Evolutionary conservation across 495 filamentous ascomycete genomes (phyloP).

Genomic region (Staphylotrichum tortipilum): DNA sequence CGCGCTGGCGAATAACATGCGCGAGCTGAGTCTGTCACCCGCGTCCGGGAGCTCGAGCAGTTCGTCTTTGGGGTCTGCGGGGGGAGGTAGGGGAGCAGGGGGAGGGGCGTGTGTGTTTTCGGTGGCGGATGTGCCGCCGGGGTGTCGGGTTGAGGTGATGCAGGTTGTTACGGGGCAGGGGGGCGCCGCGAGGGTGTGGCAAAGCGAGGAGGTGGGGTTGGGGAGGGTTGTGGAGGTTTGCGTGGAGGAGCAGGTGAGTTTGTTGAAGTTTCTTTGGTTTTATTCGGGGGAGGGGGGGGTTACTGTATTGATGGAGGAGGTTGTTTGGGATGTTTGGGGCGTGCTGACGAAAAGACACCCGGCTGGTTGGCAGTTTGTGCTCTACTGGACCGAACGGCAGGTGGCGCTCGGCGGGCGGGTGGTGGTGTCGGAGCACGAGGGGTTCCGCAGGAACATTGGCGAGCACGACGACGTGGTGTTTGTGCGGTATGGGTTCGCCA

Average conservation of each 20-base stretch:
- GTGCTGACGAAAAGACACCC: too few species aligned
- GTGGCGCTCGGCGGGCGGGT: not conserved
- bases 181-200: not conserved
- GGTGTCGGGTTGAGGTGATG: not conserved
- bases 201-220: not conserved
- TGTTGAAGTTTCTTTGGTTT: too few species aligned
- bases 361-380: not conserved
- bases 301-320: too few species aligned
- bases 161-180: not conserved
- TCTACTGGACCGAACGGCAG: not conserved
- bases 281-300: too few species aligned
- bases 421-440: not conserved
- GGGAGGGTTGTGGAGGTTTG: not conserved
- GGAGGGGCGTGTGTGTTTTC: not conserved
- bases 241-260: not conserved
- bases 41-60: too few species aligned
- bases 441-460: not conserved
- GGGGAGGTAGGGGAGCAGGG: not conserved
- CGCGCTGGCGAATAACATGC: too few species aligned
- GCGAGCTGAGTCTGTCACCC: too few species aligned
- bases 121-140: not conserved
- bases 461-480: not conserved
- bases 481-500: not conserved
- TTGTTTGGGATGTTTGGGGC: too few species aligned
- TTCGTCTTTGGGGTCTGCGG: not conserved